These are phyloP conservation scores for Tetrapisispora iriomotensis DNA, from an alignment of 805 yeast species.

Conservation along the genomic window DNA sequence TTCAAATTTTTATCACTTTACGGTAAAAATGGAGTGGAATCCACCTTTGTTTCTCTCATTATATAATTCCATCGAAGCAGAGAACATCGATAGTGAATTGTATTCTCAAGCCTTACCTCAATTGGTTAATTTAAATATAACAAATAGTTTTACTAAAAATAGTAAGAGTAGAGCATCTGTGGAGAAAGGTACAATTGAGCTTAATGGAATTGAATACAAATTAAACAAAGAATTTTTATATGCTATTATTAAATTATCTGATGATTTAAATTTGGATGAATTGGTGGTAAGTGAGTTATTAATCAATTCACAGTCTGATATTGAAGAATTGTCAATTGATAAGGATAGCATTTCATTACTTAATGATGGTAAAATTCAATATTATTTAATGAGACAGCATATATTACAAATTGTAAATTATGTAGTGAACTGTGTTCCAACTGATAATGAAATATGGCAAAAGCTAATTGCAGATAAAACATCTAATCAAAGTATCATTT, in stretches of 20 bases:
- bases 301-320: conserved; percentile 29
- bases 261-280: conserved; percentile 69
- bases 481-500: background rate
- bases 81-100: conserved; percentile 16
- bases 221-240: conserved; percentile 59
- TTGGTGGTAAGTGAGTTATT: conserved; percentile 55
- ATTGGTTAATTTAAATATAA: conserved; percentile 34
- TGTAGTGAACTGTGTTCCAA: conserved; percentile 22
- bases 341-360: conserved; percentile 27
- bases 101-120: conserved; percentile 35
- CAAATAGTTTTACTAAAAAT: conserved; percentile 34
- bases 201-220: conserved; percentile 39
- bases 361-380: conserved; percentile 60
- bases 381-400: conserved; percentile 58
- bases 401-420: conserved; percentile 57
- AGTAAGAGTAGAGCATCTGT: conserved; percentile 38
- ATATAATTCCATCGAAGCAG: conserved; percentile 37
- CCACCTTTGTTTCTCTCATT: conserved; percentile 32
- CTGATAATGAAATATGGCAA: conserved; percentile 10
- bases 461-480: conserved; percentile 4
- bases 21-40: conserved; percentile 12
- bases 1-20: background rate
- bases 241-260: conserved; percentile 47
- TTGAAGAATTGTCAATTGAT: conserved; percentile 6
- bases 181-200: conserved; percentile 36